Evolutionary conservation across 768 basidiomycete species (phyloP), one percentile per base, ranked within the genome.

Genomic region (Trichaptum fuscoviolaceum): DNA sequence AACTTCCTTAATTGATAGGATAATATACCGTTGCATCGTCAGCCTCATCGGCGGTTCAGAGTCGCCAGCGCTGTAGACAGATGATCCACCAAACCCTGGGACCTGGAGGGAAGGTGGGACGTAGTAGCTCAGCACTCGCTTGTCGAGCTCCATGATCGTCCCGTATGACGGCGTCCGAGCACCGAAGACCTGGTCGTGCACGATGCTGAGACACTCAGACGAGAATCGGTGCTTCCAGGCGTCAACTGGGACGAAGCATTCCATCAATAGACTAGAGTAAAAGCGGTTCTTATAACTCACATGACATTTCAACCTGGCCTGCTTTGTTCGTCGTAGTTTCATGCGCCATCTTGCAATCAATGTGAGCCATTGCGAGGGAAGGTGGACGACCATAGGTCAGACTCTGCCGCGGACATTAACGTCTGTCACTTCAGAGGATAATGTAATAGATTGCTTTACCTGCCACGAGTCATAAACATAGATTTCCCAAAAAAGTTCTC

Each of bases 321-420:
- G 75, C 72, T 26, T 77, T 77, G 67, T 80, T 83, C 63, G 76
- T 80, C n/a, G 75, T 74, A 1, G 80, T 76, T 26, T 81, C 77
- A 71, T 82, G 78, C 7, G 87, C 82, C 67, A 85, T 76, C 69
- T 84, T 82, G 68, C 81, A 80, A 71, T 87, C 85, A 68, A 87
- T 77, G 72, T 88, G 87, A 9, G 82, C 73, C 26, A 81, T 77
- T 1, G 85, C 81, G 65, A 90, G 82, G 7, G 88, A 89, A 2
- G 88, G 88, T 2, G 89, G 89, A 7, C 89, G 82, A 65, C 88
- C 88, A 75, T 86, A 90, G 10, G 88, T 90, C 67, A 91, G 75
- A 71, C 87, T 88, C 89, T 91, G 70, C 27, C 67, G n/a, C 17
- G 42, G 57, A 61, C 60, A 65, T 18, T 63, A 66, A 63, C 23